Conservation (phyloP, 768 basidiomycete species). For the Collybia mongolica region DNA sequence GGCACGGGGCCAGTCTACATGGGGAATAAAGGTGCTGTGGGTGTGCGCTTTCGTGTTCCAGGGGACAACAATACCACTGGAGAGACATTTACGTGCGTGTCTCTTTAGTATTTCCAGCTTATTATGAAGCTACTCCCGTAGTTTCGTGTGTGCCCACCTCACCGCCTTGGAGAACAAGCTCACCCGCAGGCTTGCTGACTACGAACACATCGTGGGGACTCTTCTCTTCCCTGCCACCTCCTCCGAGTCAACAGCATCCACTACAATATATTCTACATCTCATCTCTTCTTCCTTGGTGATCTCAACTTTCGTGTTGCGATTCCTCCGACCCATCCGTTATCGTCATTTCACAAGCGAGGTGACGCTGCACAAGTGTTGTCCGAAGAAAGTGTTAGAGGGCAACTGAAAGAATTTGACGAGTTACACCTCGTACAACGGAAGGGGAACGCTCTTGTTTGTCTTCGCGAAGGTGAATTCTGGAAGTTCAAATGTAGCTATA, state of each 20-base stretch:
- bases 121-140: slow-evolving; percentile 3
- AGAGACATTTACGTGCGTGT: slow-evolving; percentile 82
- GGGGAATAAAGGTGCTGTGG: slow-evolving; percentile 97
- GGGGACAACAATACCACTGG: slow-evolving; percentile 53
- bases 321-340: slow-evolving; percentile 56
- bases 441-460: slow-evolving; percentile 66
- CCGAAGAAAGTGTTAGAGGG: slow-evolving; percentile 52
- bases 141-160: slow-evolving; percentile 89
- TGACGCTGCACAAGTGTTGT: slow-evolving; percentile 41
- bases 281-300: slow-evolving; percentile 94
- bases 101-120: slow-evolving; percentile 2
- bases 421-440: slow-evolving; percentile 58
- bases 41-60: slow-evolving; percentile 76
- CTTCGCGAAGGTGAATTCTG: slow-evolving; percentile 86
- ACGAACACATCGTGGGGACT: slow-evolving; percentile 74
- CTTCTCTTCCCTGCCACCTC: slow-evolving; percentile 70
- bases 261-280: slow-evolving; percentile 79
- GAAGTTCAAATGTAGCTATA: slow-evolving; percentile 90
- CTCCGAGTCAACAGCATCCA: slow-evolving; percentile 33
- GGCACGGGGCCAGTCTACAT: slow-evolving; percentile 72
- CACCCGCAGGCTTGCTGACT: slow-evolving; percentile 69
- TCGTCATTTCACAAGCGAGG: slow-evolving; percentile 25
- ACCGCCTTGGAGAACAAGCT: slow-evolving; percentile 77
- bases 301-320: slow-evolving; percentile 84
- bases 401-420: slow-evolving; percentile 73